Evolutionary conservation across 495 filamentous ascomycete genomes (phyloP).

Genomic region (Hapsidospora chrysogenum): DNA sequence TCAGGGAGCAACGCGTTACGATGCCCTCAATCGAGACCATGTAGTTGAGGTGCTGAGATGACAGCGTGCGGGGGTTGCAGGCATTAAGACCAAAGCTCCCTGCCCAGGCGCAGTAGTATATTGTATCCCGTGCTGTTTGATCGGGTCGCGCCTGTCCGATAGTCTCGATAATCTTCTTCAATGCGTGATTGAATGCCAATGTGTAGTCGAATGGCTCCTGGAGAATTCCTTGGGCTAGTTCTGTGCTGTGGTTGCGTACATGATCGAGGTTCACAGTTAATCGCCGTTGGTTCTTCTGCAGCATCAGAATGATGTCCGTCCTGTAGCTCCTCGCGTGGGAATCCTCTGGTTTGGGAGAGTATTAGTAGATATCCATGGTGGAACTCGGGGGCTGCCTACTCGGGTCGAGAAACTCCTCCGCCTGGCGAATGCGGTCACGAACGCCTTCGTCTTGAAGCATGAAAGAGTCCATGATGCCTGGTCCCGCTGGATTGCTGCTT

Average conservation of each 20-base stretch:
- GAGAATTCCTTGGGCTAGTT: conserved; percentile 78
- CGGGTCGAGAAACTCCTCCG: conserved; percentile 74
- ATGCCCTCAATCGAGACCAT: conserved; percentile 98
- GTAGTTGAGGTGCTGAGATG: conserved; percentile 75
- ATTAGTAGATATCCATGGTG: too few species aligned
- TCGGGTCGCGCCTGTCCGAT: conserved; percentile 42
- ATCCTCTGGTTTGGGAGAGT: too few species aligned
- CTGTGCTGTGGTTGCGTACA: conserved; percentile 74
- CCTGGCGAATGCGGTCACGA: conserved; percentile 62
- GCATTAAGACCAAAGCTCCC: conserved; percentile 90
- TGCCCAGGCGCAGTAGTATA: conserved; percentile 89
- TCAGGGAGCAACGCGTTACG: conserved; percentile 88
- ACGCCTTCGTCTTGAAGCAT: conserved; percentile 70
- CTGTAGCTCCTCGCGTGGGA: conserved; percentile 56
- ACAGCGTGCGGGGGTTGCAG: conserved; percentile 86
- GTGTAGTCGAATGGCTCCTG: conserved; percentile 76
- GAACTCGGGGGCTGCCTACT: too few species aligned
- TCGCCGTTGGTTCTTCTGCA: conserved; percentile 68
- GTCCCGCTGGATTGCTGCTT: too few species aligned
- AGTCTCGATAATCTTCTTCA: conserved; percentile 73
- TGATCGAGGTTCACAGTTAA: conserved; percentile 84
- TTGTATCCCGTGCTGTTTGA: conserved; percentile 30
- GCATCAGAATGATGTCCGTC: conserved; percentile 80
- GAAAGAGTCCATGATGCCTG: conserved; percentile 43
- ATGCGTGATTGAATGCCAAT: conserved; percentile 71